Evolutionary conservation across 2,329 filamentous ascomycete species (phyloP).

Genomic region (Apiospora phragmitis): DNA sequence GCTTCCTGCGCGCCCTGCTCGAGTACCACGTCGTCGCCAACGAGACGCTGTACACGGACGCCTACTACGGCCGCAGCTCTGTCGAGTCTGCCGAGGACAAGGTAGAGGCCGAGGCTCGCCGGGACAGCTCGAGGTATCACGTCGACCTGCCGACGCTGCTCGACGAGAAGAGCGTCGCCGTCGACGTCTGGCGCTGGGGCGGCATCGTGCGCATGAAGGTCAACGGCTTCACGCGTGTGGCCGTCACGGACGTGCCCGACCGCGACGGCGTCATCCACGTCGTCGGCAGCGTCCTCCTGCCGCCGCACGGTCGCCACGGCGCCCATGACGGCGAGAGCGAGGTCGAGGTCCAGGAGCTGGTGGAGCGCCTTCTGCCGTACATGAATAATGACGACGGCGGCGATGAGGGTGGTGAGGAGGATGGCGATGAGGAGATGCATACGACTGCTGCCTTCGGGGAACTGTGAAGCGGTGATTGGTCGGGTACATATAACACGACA

Average conservation of each 20-base stretch:
- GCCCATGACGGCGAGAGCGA: slow-evolving; percentile 44
- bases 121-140: slow-evolving; percentile 52
- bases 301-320: slow-evolving; percentile 59
- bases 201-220: slow-evolving; percentile 71
- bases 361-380: slow-evolving; percentile 46
- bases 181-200: slow-evolving; percentile 71
- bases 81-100: slow-evolving; percentile 20
- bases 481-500: background rate
- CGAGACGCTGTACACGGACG: slow-evolving; percentile 69
- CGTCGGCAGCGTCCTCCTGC: slow-evolving; percentile 71
- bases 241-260: slow-evolving; percentile 68
- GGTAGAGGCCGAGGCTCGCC: slow-evolving; percentile 28
- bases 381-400: background rate
- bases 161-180: slow-evolving; percentile 61
- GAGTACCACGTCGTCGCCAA: slow-evolving; percentile 35
- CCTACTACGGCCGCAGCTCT: slow-evolving; percentile 58
- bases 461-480: background rate
- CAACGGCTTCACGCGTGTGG: slow-evolving; percentile 70
- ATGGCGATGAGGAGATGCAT: background rate
- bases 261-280: slow-evolving; percentile 84
- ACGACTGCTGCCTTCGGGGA: background rate
- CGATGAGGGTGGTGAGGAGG: background rate
- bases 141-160: slow-evolving; percentile 75
- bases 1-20: slow-evolving; percentile 72
- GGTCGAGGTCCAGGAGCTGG: slow-evolving; percentile 61